These are phyloP conservation scores for Bryoerythrophyllum caledonicum DNA, from an alignment of 225 moss, liverwort and hornwort species.

Conservation along the genomic window DNA sequence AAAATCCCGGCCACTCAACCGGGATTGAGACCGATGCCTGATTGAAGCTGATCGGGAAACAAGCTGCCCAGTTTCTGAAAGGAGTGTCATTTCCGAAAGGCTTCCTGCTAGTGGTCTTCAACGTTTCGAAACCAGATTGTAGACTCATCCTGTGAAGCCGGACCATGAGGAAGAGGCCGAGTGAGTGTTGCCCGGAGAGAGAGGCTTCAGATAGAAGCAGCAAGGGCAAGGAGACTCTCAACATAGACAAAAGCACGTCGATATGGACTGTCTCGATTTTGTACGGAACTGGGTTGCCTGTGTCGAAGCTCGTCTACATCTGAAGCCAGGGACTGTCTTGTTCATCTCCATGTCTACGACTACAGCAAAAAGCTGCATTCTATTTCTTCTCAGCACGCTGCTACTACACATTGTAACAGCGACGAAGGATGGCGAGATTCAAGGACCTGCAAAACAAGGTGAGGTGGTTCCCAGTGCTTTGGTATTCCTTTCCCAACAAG, in stretches of 20 bases:
- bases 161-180: neutral
- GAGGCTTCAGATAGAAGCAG: neutral
- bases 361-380: constrained; percentile 9
- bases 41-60: neutral
- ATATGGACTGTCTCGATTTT: neutral
- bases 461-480: constrained; percentile 17
- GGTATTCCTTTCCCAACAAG: neutral
- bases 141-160: neutral
- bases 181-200: neutral
- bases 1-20: neutral
- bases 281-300: neutral
- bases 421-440: constrained; percentile 7
- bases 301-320: neutral
- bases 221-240: neutral
- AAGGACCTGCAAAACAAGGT: constrained; percentile 29
- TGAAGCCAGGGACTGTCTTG: neutral
- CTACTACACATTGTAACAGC: constrained; percentile 13
- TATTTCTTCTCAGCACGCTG: constrained; percentile 21
- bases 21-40: neutral
- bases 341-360: constrained; percentile 15
- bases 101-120: neutral
- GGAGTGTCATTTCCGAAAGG: neutral
- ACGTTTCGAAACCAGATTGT: neutral
- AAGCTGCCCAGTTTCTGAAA: neutral
- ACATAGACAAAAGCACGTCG: neutral